Evolutionary conservation across 192 early-diverging fungal species (phyloP).

Genomic region (Coemansia sp.): DNA sequence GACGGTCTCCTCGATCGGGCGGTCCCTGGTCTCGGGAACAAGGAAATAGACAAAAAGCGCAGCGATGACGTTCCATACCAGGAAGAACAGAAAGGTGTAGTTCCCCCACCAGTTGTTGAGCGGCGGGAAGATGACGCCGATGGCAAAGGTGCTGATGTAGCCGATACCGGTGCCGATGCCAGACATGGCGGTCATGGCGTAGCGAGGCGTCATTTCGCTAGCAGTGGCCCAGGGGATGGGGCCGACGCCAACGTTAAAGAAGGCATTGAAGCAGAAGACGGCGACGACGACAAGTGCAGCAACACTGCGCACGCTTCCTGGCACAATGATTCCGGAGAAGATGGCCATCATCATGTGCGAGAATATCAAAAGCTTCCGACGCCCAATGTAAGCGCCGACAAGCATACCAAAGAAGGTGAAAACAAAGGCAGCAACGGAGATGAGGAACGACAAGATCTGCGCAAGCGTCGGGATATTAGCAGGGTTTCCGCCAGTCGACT

Average conservation of each 20-base stretch:
- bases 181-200: conserved; percentile 70
- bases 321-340: conserved; percentile 62
- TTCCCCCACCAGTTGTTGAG: conserved; percentile 55
- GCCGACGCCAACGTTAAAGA: conserved; percentile 78
- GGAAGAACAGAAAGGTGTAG: conserved; percentile 69
- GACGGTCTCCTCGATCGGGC: conserved; percentile 67
- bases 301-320: conserved; percentile 57
- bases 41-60: conserved; percentile 65
- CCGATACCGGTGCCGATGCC: conserved; percentile 73
- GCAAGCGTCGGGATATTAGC: conserved; percentile 51
- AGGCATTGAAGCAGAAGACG: conserved; percentile 74
- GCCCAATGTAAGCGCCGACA: conserved; percentile 69
- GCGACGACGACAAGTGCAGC: conserved; percentile 58
- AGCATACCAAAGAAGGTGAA: conserved; percentile 53
- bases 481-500: conserved; percentile 32
- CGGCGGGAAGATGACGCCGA: conserved; percentile 64
- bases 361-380: conserved; percentile 67
- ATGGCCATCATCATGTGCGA: conserved; percentile 64
- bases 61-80: conserved; percentile 62
- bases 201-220: conserved; percentile 77
- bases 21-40: conserved; percentile 80
- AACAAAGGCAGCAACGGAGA: conserved; percentile 48
- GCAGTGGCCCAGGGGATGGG: conserved; percentile 81
- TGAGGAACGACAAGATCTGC: conserved; percentile 48
- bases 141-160: conserved; percentile 63